phyloP scores from a whole-genome alignment of 805 yeast genomes.

The Torulaspora indica region DNA sequence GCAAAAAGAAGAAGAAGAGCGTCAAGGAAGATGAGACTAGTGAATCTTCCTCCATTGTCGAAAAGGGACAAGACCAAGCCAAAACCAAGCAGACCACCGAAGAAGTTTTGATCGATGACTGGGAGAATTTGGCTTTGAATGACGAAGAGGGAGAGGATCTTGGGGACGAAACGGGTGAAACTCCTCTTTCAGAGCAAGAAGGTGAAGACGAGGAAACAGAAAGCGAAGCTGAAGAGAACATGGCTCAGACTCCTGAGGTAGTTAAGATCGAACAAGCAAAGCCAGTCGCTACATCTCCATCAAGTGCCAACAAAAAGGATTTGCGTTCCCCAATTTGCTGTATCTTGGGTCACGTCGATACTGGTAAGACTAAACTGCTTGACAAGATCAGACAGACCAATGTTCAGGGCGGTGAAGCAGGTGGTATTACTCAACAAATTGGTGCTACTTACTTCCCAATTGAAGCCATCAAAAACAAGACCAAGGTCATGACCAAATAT shows the following conservation, averaged over 20 bases:
- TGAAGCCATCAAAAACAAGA: constrained; percentile 85
- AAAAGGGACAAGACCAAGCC: constrained; percentile 23
- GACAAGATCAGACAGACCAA: constrained; percentile 98
- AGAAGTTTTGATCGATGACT: constrained; percentile 70
- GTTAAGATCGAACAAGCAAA: neutral
- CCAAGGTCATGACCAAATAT: constrained; percentile 81
- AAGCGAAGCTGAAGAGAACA: constrained; percentile 26
- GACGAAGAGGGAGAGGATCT: constrained; percentile 47
- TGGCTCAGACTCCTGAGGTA: constrained; percentile 25
- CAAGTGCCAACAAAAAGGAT: constrained; percentile 42
- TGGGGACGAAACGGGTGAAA: constrained; percentile 24
- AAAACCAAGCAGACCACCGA: constrained; percentile 40
- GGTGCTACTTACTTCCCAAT: constrained; percentile 99
- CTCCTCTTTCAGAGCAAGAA: constrained; percentile 25
- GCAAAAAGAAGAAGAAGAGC: constrained; percentile 59
- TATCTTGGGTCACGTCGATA: constrained; percentile 99
- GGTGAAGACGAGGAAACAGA: constrained; percentile 34
- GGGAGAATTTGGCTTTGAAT: constrained; percentile 70
- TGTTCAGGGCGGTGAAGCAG: constrained; percentile 99
- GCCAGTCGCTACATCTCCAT: constrained; percentile 27
- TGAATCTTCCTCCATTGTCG: constrained; percentile 24
- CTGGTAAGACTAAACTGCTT: constrained; percentile 96
- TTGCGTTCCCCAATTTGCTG: constrained; percentile 98
- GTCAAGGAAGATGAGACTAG: constrained; percentile 32
- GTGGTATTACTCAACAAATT: constrained; percentile 99